Percentiles rank a stretch among this genome's conserved stretches.
Conservation (phyloP, 2,329 filamentous ascomycete species). For the Colletotrichum sp. region DNA sequence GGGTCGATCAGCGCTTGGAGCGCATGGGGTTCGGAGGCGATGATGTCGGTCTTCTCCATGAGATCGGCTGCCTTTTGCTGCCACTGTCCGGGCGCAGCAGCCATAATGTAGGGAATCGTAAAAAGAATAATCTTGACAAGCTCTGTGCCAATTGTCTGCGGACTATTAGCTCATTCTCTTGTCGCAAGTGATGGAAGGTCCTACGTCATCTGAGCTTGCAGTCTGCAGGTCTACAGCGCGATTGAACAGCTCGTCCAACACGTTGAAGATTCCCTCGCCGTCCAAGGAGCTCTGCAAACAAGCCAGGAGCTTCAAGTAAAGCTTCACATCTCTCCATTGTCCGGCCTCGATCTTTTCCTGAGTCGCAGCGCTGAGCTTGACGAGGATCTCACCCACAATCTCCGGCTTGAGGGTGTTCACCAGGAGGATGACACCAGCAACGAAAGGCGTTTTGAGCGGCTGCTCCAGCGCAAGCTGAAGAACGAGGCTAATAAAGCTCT, state of each 20-base stretch:
- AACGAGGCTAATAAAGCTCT: conserved; percentile 74
- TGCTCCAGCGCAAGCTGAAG: conserved; percentile 86
- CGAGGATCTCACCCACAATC: conserved; percentile 73
- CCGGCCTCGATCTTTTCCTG: conserved; percentile 75
- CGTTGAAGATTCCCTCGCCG: conserved; percentile 82
- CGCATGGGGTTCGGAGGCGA: conserved; percentile 85
- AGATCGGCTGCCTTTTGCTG: conserved; percentile 77
- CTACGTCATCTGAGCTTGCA: conserved; percentile 88
- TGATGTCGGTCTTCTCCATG: conserved; percentile 93
- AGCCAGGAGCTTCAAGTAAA: conserved; percentile 87
- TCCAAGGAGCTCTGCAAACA: conserved; percentile 82
- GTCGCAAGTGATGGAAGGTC: conserved; percentile 35
- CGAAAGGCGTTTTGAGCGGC: conserved; percentile 96
- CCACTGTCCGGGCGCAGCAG: conserved; percentile 71
- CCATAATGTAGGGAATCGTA: conserved; percentile 89
- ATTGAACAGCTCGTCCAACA: conserved; percentile 89
- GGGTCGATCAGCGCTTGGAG: conserved; percentile 88
- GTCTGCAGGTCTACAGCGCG: conserved; percentile 94
- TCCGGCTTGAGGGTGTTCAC: conserved; percentile 81
- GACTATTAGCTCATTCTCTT: neutral
- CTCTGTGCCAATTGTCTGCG: conserved; percentile 74
- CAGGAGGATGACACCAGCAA: conserved; percentile 82
- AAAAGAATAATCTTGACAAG: conserved; percentile 96
- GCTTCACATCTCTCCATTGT: conserved; percentile 90
- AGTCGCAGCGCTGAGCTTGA: conserved; percentile 61